phyloP scores from a whole-genome alignment of 768 basidiomycete species.

The Auricularia heimuer region DNA sequence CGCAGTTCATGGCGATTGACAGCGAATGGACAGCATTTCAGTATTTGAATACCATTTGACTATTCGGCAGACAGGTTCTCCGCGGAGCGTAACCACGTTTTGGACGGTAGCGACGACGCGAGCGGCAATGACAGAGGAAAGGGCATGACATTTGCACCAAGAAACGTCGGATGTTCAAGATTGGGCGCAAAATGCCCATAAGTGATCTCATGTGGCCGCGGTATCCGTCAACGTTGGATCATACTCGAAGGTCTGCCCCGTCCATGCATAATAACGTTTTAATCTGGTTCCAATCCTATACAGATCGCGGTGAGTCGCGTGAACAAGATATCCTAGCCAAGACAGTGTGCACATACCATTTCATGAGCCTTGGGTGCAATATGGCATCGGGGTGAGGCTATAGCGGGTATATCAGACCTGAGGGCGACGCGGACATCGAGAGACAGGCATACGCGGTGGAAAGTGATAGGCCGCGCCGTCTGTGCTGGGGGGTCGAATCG shows the following conservation, averaged over 20 bases:
- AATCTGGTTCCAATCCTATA: neutral
- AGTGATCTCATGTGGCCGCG: neutral
- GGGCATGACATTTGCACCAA: neutral
- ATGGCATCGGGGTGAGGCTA: neutral
- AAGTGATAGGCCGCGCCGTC: constrained; percentile 4
- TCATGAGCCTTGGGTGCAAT: neutral
- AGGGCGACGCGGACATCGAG: neutral
- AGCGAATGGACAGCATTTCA: no score
- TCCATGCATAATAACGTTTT: neutral
- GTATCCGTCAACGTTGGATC: neutral
- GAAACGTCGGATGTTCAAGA: no score
- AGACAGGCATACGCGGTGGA: constrained; percentile 1
- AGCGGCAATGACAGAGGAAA: no score
- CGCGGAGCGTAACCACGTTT: no score
- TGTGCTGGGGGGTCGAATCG: constrained; percentile 3
- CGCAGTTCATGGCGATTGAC: no score
- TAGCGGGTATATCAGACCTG: neutral
- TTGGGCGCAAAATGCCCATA: neutral
- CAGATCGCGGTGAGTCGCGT: no score
- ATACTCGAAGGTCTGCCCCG: neutral
- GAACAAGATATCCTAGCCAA: neutral
- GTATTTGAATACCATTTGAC: no score
- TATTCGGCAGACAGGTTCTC: no score
- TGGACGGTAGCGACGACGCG: no score
- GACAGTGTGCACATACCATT: neutral